Percentiles rank a stretch among this genome's conserved stretches.
phyloP scores from a whole-genome alignment of 1,284 basidiomycete species.

The Ganoderma resinaceum region DNA sequence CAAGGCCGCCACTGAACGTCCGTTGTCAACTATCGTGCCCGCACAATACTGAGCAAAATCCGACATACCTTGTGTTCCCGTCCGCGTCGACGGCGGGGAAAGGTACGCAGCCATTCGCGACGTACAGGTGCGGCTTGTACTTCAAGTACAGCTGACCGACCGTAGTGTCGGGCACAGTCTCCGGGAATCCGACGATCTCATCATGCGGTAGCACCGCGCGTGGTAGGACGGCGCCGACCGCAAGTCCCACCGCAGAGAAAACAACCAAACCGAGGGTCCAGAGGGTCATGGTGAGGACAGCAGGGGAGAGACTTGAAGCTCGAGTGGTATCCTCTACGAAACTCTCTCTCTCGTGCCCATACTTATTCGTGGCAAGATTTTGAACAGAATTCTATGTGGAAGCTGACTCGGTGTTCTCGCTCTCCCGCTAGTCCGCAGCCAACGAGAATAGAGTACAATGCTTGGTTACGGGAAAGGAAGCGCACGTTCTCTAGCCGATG shows the following conservation, averaged over 20 bases:
- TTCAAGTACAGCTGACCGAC: slow-evolving; percentile 20
- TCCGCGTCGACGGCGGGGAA: slow-evolving; percentile 21
- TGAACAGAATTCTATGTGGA: not conserved
- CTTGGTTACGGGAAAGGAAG: not conserved
- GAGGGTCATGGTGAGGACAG: not conserved
- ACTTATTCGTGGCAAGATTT: not conserved
- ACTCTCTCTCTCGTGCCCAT: not conserved
- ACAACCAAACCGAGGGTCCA: not conserved
- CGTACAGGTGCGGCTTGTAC: slow-evolving; percentile 21
- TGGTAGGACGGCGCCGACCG: slow-evolving; percentile 1
- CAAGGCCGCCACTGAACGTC: slow-evolving; percentile 14
- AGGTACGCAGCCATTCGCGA: slow-evolving; percentile 21
- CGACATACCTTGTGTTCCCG: slow-evolving; percentile 16
- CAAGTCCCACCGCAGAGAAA: slow-evolving; percentile 1
- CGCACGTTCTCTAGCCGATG: slow-evolving; percentile 1
- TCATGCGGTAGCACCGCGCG: slow-evolving; percentile 19
- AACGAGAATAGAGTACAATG: not conserved
- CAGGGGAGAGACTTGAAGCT: not conserved
- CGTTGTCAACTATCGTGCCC: not conserved
- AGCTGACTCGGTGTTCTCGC: not conserved
- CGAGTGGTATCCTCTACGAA: not conserved
- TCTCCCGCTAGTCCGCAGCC: not conserved
- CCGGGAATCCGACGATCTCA: slow-evolving; percentile 20
- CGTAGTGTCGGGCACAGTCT: slow-evolving; percentile 16
- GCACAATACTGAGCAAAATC: not conserved